These are phyloP conservation scores for Dothistroma septosporum DNA, from an alignment of 2,329 filamentous ascomycete species.

Conservation along the genomic window DNA sequence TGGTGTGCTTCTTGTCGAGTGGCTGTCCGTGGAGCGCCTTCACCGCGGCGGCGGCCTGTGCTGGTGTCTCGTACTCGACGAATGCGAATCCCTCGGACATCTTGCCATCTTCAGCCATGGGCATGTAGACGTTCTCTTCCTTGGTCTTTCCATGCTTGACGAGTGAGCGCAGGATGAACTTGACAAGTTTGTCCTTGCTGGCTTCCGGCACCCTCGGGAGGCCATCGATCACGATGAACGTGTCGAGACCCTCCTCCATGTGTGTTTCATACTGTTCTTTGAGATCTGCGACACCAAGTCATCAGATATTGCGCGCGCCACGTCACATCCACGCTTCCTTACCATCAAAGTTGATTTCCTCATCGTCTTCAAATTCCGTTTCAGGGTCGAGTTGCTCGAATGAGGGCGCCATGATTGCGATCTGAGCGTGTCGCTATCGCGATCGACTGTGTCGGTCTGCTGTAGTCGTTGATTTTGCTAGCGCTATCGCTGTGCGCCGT, in stretches of 20 bases:
- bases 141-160: slow-evolving; percentile 77
- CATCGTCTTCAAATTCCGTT: slow-evolving; percentile 78
- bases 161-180: slow-evolving; percentile 92
- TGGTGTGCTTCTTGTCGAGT: slow-evolving; percentile 94
- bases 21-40: slow-evolving; percentile 81
- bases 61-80: slow-evolving; percentile 88
- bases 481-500: neutral
- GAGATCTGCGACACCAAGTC: slow-evolving; percentile 57
- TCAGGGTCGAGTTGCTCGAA: slow-evolving; percentile 87
- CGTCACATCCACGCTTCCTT: slow-evolving; percentile 22
- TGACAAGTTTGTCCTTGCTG: slow-evolving; percentile 88
- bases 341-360: slow-evolving; percentile 78
- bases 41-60: slow-evolving; percentile 83
- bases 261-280: slow-evolving; percentile 93
- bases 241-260: slow-evolving; percentile 91
- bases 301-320: neutral
- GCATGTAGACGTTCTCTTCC: slow-evolving; percentile 91
- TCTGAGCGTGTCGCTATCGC: neutral
- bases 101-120: slow-evolving; percentile 72
- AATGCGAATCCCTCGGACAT: slow-evolving; percentile 91
- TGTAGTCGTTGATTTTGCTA: neutral
- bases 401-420: slow-evolving; percentile 76
- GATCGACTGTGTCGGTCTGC: neutral
- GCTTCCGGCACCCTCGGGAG: slow-evolving; percentile 85
- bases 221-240: slow-evolving; percentile 94